A percentile compares a stretch with the other conserved stretches of the same genome.
Conservation (phyloP, 176 grass and related monocot genomes). For the Pontederia crassipes region DNA sequence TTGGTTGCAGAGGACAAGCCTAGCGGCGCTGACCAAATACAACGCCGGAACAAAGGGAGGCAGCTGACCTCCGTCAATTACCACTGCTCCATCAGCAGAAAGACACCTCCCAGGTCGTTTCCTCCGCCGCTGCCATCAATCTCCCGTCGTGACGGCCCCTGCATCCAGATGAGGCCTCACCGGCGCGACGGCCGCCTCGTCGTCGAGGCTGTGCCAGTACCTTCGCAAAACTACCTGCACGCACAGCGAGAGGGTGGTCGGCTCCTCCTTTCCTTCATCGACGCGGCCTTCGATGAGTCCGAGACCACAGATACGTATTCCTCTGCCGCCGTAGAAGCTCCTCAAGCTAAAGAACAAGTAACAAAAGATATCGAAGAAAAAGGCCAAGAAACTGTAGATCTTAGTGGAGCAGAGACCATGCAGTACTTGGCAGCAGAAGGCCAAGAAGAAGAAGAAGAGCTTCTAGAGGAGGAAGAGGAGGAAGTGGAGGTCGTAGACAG, state of each 20-base stretch:
- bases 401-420: slow-evolving; percentile 9
- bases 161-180: slow-evolving; percentile 65
- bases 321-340: neutral
- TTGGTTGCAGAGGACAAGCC: no score
- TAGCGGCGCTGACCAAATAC: no score
- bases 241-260: slow-evolving; percentile 51
- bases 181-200: slow-evolving; percentile 72
- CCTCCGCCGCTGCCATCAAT: slow-evolving; percentile 79
- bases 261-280: slow-evolving; percentile 78
- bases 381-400: slow-evolving; percentile 4
- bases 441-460: slow-evolving; percentile 20
- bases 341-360: neutral
- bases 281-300: slow-evolving; percentile 23
- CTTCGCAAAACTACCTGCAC: slow-evolving; percentile 75
- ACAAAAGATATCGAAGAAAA: neutral
- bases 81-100: slow-evolving; percentile 41
- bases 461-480: slow-evolving; percentile 46
- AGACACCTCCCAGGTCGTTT: slow-evolving; percentile 26
- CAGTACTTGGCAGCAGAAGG: slow-evolving; percentile 18
- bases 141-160: slow-evolving; percentile 65
- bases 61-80: slow-evolving; percentile 65
- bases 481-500: slow-evolving; percentile 91
- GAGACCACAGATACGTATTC: slow-evolving; percentile 1
- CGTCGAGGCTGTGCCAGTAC: slow-evolving; percentile 57
- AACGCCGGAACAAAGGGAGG: slow-evolving; percentile 3